Evolutionary conservation across 495 filamentous ascomycete species (phyloP).

Genomic region (Tirmania nivea): DNA sequence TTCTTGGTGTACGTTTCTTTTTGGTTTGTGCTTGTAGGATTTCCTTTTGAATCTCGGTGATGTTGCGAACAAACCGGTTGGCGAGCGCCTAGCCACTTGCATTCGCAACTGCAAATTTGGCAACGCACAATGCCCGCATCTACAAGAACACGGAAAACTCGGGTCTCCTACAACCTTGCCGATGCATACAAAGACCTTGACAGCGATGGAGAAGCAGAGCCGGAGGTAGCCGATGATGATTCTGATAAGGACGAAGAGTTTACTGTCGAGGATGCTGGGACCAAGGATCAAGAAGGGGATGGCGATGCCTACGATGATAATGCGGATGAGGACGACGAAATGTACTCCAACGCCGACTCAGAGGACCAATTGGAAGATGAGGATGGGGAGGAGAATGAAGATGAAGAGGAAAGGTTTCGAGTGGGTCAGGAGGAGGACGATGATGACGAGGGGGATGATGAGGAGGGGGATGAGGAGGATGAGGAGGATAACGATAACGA

Average conservation of each 20-base stretch:
- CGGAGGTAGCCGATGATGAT: not conserved
- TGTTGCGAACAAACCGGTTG: too few relatives aligned
- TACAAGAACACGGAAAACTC: slow-evolving; percentile 2
- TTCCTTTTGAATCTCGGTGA: too few relatives aligned
- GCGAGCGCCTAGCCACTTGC: too few relatives aligned
- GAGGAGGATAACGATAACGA: slow-evolving; percentile 1
- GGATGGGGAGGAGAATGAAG: not conserved
- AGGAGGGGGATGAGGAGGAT: not conserved
- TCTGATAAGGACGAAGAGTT: slow-evolving; percentile 9
- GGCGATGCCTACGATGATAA: not conserved
- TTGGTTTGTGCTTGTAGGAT: too few relatives aligned
- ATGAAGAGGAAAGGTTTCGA: not conserved
- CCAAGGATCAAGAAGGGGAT: slow-evolving; percentile 3
- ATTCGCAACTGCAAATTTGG: too few relatives aligned
- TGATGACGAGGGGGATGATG: not conserved
- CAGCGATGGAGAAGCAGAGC: slow-evolving; percentile 1
- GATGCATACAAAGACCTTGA: slow-evolving; percentile 17
- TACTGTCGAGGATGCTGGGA: not conserved
- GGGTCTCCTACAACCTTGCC: slow-evolving; percentile 9
- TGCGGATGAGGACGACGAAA: not conserved
- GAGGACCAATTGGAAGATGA: not conserved
- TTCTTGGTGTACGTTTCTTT: too few relatives aligned
- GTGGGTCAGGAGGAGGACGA: not conserved
- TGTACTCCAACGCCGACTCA: not conserved
- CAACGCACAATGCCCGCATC: not conserved